Conservation (phyloP, 2,329 filamentous ascomycete genomes). For the Apiospora pterosperma region DNA sequence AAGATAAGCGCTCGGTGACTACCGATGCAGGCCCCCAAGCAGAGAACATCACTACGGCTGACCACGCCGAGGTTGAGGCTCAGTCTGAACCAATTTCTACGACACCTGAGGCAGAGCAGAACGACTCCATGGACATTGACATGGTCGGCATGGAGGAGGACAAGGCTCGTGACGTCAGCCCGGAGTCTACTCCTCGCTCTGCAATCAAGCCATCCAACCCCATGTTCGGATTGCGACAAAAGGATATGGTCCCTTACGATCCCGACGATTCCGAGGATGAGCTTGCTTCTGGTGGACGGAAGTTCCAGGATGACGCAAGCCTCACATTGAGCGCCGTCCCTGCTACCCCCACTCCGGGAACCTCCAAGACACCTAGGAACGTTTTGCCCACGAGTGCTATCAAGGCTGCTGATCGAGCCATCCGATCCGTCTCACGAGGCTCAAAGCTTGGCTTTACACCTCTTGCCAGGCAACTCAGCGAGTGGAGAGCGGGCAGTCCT, state of each 20-base stretch:
- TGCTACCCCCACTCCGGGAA: conserved; percentile 39
- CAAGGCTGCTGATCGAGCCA: conserved; percentile 25
- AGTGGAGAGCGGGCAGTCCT: conserved; percentile 62
- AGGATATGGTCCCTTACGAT: conserved; percentile 41
- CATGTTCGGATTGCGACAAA: conserved; percentile 43
- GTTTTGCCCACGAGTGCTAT: conserved; percentile 21
- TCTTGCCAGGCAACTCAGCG: conserved; percentile 56
- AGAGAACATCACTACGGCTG: neutral
- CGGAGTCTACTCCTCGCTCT: conserved; percentile 24
- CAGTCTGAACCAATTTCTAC: neutral
- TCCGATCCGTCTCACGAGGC: conserved; percentile 25
- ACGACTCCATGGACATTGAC: conserved; percentile 24
- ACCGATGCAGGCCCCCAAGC: neutral
- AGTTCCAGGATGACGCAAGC: conserved; percentile 21
- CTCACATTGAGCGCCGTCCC: conserved; percentile 29
- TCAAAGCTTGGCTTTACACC: conserved; percentile 58
- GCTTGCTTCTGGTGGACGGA: conserved; percentile 29
- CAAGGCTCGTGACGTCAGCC: conserved; percentile 13
- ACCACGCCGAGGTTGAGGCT: neutral
- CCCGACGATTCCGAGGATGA: conserved; percentile 57
- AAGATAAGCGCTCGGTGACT: conserved; percentile 25
- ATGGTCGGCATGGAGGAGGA: conserved; percentile 17
- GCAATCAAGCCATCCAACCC: conserved; percentile 21
- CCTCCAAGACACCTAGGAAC: conserved; percentile 18
- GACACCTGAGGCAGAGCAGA: conserved; percentile 4